A percentile compares a stretch with the other conserved stretches of the same genome.
Conservation (phyloP, 176 grass and related monocot genomes). For the Carex scoparia region DNA sequence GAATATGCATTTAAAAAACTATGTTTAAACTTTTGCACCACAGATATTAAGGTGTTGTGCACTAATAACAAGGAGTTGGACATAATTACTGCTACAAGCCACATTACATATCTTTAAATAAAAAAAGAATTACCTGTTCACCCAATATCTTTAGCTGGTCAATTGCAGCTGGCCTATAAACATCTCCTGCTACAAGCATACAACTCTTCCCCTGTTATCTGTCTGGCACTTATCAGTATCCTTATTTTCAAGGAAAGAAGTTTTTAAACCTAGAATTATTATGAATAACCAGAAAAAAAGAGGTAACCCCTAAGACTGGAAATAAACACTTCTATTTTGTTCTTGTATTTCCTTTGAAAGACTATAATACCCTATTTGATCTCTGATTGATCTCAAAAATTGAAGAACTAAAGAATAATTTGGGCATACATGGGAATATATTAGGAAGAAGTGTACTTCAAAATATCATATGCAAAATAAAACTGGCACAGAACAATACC, state of each 20-base stretch:
- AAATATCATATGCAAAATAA: background rate
- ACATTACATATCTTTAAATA: background rate
- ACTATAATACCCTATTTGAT: background rate
- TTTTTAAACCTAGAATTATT: background rate
- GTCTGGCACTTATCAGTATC: constrained; percentile 37
- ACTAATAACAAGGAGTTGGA: background rate
- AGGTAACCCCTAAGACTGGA: background rate
- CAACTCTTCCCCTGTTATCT: constrained; percentile 92
- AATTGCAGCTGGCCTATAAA: constrained; percentile 98
- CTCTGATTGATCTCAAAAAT: background rate
- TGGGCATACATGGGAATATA: background rate
- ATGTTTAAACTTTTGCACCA: background rate
- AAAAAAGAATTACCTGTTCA: constrained; percentile 49
- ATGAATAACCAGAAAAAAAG: background rate
- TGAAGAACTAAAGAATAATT: background rate
- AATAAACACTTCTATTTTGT: background rate
- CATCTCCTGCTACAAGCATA: constrained; percentile 89
- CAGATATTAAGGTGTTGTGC: background rate
- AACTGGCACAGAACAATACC: constrained; percentile 39
- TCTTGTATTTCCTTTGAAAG: background rate
- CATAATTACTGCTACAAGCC: background rate
- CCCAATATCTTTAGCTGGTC: constrained; percentile 88
- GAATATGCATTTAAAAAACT: background rate
- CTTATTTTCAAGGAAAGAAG: constrained; percentile 20
- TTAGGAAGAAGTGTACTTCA: background rate